Percentiles rank a stretch among this genome's conserved stretches.
Evolutionary conservation across 1,284 basidiomycete species (phyloP).

Genomic region (Kalmanozyma brasiliensis): DNA sequence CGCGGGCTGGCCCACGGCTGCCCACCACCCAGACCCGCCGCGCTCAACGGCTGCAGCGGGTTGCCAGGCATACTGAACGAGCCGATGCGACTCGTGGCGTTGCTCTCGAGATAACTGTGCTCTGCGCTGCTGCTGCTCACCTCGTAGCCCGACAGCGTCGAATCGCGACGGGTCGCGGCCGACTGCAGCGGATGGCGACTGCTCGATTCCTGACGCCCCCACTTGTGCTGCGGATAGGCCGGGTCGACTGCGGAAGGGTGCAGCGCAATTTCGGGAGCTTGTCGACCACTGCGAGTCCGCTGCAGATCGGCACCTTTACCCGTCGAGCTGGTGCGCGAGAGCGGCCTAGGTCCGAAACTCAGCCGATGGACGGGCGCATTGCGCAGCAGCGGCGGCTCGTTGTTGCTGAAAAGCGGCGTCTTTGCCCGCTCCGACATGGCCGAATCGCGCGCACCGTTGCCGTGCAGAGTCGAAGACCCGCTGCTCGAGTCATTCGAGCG

Average conservation of each 20-base stretch:
- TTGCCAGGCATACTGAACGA: conserved; percentile 34
- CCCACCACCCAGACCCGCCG: conserved; percentile 12
- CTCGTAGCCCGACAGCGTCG: conserved; percentile 28
- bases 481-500: conserved; percentile 39
- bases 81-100: conserved; percentile 39
- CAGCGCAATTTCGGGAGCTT: conserved; percentile 23
- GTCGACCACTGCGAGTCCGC: conserved; percentile 31
- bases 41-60: conserved; percentile 34
- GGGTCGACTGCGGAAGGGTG: conserved; percentile 27
- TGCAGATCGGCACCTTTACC: conserved; percentile 45
- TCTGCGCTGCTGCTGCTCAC: conserved; percentile 35
- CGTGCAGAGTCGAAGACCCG: conserved; percentile 37
- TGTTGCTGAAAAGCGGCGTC: conserved; percentile 29
- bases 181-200: conserved; percentile 31
- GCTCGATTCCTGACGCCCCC: conserved; percentile 18
- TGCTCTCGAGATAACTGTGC: conserved; percentile 37
- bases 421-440: conserved; percentile 41
- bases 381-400: conserved; percentile 7
- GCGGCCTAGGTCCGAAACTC: conserved; percentile 23
- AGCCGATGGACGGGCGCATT: conserved; percentile 7
- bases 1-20: conserved; percentile 41
- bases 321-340: conserved; percentile 33
- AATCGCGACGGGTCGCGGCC: conserved; percentile 18
- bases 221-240: conserved; percentile 20
- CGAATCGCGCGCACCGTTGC: conserved; percentile 30